Conservation (phyloP, 768 basidiomycete genomes). For the Lentinula sp. region DNA sequence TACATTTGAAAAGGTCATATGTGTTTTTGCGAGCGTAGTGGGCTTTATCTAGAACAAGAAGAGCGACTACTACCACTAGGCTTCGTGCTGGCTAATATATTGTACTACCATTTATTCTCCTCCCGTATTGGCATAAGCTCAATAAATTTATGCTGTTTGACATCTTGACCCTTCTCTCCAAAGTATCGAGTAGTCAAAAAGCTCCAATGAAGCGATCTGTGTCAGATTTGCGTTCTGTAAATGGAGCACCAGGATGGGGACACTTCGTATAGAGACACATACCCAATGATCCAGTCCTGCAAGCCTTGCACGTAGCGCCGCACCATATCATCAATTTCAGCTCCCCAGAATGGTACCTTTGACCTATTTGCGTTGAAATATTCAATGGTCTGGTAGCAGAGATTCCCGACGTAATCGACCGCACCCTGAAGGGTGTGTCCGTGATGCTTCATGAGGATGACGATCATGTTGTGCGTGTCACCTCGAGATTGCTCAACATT, state of each 20-base stretch:
- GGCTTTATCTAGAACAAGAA: too few species aligned
- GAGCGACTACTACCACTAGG: too few species aligned
- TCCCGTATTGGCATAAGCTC: conserved; percentile 34
- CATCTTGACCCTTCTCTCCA: conserved; percentile 44
- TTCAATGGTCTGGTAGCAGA: conserved; percentile 52
- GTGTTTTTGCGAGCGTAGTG: too few species aligned
- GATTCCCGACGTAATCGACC: conserved; percentile 56
- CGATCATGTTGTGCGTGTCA: conserved; percentile 68
- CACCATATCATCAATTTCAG: conserved; percentile 54
- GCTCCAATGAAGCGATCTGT: conserved; percentile 62
- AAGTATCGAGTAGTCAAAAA: conserved; percentile 69
- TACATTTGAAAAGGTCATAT: too few species aligned
- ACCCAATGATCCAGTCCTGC: conserved; percentile 68
- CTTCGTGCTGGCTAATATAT: too few species aligned
- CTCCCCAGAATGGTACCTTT: conserved; percentile 56
- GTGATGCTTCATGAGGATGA: conserved; percentile 60
- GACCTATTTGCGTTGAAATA: conserved; percentile 41
- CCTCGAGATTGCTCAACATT: conserved; percentile 68
- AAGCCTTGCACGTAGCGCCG: conserved; percentile 54
- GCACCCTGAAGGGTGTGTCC: conserved; percentile 55
- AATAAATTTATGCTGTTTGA: conserved; percentile 50
- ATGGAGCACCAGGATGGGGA: not conserved
- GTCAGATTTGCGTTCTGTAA: not conserved
- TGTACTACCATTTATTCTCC: not conserved
- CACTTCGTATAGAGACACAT: conserved; percentile 9